Base-by-base conservation (phyloP, 2,329 filamentous ascomycete species). In the Cladorrhinum sp. region DNA sequence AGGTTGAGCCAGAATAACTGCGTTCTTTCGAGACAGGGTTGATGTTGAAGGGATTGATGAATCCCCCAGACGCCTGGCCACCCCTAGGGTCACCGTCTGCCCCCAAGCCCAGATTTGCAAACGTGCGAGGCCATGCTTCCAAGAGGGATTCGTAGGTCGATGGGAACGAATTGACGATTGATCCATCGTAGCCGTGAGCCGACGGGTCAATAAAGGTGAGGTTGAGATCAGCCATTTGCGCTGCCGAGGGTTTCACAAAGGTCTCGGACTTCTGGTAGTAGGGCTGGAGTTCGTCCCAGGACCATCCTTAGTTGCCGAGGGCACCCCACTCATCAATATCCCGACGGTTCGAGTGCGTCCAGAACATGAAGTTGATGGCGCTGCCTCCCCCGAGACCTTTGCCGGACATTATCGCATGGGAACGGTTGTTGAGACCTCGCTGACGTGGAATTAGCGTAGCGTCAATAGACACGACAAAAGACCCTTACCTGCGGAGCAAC, bases 211-310 rank as follows among this genome's bases (percentile, higher is more conserved):
- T 4, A 28, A 28, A 28, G 4, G 26, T 5, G 59, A 21, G 72
- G 62, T 21, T 67, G 66, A 56, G 69, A 64, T 10, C 62, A 53
- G 1, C 72, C 66, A 14, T 61, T 67, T 1, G 71, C 55, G 6
- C 50, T 63, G 23, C 57, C 5, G 64, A 57, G 3, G 70, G 68
- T 5, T 65, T 63, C 26, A 67, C 64, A 21, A 72, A 65, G 1
- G 67, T 73, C 46, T 65, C 63, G 24, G 71, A 72, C 64, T 74
- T 74, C 28, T 66, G 62, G 51, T 70, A 70, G 57, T 75, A 75
- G 1, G 71, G 71, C 26, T 63, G 65, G 6, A 73, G 62, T 1
- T 42, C 56, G 24, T 66, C 51, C 49, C 57, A 68, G 14, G 57
- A 50, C 68, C 68, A 70, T n/a, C 61, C 65, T 1, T 28, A n/a